Evolutionary conservation across 106 monocot genomes (phyloP), one percentile per base, ranked within the genome.

Genomic region (Dioscorea zingiberensis): DNA sequence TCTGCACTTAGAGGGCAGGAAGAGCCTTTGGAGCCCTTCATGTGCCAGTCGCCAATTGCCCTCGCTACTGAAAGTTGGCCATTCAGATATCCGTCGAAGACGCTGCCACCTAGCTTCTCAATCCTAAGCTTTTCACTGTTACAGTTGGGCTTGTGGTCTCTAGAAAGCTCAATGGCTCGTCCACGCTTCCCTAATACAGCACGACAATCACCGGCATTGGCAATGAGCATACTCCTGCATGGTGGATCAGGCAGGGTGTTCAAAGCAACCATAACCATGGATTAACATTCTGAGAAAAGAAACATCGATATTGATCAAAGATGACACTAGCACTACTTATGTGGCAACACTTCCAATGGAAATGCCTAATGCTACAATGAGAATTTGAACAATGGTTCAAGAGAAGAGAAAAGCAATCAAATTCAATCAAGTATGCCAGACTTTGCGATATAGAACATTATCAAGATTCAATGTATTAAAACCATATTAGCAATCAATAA

Each of bases 121-220:
- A 82, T 82, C 55, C 82, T 58, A 7, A 77, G 54, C 68, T 65
- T 82, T 60, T 82, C 82, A 4, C 14, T 61, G 27, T 30, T 70
- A 73, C 77, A 82, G 66, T 65, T 77, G 23, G 82, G 82, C 54
- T 82, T 82, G 76, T 82, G 82, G 65, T 82, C 82, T 56, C 54
- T 59, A 4, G 77, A 77, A 21, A 82, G 82, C 17, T 77, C 82
- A 17, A 82, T 17, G 3, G 82, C 82, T 69, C 65, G 64, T 2
- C 82, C 77, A 25, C 77, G 82, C 70, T 82, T 82, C 2, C 82
- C 77, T 55, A 82, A 29, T 21, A 82, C 77, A 7, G 82, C 82
- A 44, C 82, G 76, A 48, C 82, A 82, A 59, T 82, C 82, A 25
- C 82, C 82, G 11, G 73, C 82, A 77, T 82, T 82, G 13, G 82